Conservation (phyloP, 78 protist species). For the Chrysochromulina tobinii region DNA sequence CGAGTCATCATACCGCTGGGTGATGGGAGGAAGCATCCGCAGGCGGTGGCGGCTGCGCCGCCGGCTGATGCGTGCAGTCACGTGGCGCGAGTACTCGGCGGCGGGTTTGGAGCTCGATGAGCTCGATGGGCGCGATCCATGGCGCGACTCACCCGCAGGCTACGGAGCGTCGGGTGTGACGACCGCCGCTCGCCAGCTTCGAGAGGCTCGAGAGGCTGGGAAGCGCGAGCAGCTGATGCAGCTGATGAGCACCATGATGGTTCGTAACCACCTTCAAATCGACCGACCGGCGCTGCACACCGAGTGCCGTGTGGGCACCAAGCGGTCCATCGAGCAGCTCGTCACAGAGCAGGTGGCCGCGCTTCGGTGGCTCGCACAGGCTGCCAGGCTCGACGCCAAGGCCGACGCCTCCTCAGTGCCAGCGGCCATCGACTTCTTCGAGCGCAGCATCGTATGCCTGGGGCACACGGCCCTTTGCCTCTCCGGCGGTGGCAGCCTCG, state of each 20-base stretch:
- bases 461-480: slow-evolving; percentile 64
- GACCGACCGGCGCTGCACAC: too few species aligned
- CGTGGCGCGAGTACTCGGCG: not conserved
- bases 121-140: not conserved
- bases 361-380: too few species aligned
- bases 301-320: too few species aligned
- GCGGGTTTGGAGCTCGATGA: not conserved
- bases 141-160: not conserved
- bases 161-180: not conserved
- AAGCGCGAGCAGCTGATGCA: not conserved
- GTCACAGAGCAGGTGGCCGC: too few species aligned
- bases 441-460: not conserved
- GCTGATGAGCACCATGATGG: not conserved
- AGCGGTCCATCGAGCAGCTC: too few species aligned
- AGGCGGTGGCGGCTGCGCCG: not conserved
- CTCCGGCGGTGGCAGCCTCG: slow-evolving; percentile 63
- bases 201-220: not conserved
- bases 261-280: too few species aligned
- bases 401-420: too few species aligned
- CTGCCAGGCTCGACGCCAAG: too few species aligned
- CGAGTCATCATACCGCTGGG: not conserved
- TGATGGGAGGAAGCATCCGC: not conserved
- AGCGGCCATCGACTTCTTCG: too few species aligned
- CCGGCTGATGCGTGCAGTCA: not conserved
- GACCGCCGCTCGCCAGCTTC: not conserved